Percentiles rank a stretch among this genome's conserved stretches.
These are phyloP conservation scores for Candida mesenterica DNA, from an alignment of 1,139 yeast species.

Conservation along the genomic window DNA sequence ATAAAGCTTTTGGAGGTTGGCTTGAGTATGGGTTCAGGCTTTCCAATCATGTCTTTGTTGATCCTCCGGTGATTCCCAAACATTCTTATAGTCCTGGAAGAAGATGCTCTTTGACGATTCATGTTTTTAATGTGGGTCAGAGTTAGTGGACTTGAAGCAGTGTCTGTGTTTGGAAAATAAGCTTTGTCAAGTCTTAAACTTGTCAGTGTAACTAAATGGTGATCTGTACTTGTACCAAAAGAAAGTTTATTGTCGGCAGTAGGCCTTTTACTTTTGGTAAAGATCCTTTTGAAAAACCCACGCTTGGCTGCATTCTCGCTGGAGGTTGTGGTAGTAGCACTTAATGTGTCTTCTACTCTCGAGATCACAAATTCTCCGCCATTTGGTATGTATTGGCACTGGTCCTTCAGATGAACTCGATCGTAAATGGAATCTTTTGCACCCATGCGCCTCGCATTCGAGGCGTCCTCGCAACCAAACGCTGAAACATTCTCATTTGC, in stretches of 20 bases:
- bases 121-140: too few species aligned
- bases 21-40: background rate
- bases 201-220: too few species aligned
- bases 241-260: background rate
- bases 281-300: constrained; percentile 1
- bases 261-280: background rate
- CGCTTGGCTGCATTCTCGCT: background rate
- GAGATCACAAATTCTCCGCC: background rate
- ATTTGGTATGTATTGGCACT: background rate
- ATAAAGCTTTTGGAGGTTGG: background rate
- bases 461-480: too few species aligned
- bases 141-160: too few species aligned
- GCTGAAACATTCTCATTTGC: background rate
- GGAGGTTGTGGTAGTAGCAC: background rate
- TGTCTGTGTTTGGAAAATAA: too few species aligned
- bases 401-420: too few species aligned
- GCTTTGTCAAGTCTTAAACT: too few species aligned
- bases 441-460: background rate
- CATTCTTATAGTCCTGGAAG: background rate
- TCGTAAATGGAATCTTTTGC: background rate
- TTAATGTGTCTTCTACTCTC: background rate
- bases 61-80: background rate
- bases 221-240: too few species aligned
- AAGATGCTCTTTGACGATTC: background rate
- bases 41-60: constrained; percentile 1